Evolutionary conservation across 306 rosid genomes (phyloP).

Genomic region (Notholithocarpus densiflorus): DNA sequence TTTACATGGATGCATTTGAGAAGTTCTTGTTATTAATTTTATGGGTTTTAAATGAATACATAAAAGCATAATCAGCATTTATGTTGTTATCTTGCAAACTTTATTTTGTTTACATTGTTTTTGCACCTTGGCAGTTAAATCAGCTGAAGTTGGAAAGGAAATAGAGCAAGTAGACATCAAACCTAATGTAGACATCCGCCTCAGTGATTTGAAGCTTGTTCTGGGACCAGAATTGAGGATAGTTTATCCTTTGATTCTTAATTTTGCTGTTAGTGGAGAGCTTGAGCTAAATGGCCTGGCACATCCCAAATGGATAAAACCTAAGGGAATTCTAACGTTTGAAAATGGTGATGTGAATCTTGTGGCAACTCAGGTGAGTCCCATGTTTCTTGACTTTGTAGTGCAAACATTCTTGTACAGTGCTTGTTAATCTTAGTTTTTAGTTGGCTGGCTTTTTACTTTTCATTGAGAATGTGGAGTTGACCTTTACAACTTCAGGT

Average conservation of each 20-base stretch:
- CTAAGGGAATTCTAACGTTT: conserved; percentile 74
- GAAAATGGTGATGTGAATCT: conserved; percentile 95
- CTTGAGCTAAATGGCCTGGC: conserved; percentile 82
- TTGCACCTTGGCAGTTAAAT: conserved; percentile 40
- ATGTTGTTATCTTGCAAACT: neutral
- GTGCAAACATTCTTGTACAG: neutral
- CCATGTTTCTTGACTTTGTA: conserved; percentile 1
- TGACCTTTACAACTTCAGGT: conserved; percentile 50
- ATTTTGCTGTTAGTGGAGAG: conserved; percentile 79
- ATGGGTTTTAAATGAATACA: neutral
- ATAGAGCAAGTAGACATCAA: conserved; percentile 52
- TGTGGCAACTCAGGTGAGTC: conserved; percentile 89
- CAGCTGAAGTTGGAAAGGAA: conserved; percentile 53
- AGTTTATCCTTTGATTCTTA: conserved; percentile 83
- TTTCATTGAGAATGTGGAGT: conserved; percentile 23
- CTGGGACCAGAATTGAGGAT: conserved; percentile 95
- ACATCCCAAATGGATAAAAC: conserved; percentile 75
- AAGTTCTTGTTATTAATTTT: neutral
- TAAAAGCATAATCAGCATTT: neutral
- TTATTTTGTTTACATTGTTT: conserved; percentile 13
- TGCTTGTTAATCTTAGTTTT: conserved; percentile 3
- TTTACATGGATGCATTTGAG: neutral
- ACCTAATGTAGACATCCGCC: conserved; percentile 60
- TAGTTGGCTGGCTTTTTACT: conserved; percentile 13
- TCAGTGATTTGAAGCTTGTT: conserved; percentile 75